These are phyloP conservation scores for Cydonia oblonga DNA, from an alignment of 331 rosid genomes.

Conservation along the genomic window DNA sequence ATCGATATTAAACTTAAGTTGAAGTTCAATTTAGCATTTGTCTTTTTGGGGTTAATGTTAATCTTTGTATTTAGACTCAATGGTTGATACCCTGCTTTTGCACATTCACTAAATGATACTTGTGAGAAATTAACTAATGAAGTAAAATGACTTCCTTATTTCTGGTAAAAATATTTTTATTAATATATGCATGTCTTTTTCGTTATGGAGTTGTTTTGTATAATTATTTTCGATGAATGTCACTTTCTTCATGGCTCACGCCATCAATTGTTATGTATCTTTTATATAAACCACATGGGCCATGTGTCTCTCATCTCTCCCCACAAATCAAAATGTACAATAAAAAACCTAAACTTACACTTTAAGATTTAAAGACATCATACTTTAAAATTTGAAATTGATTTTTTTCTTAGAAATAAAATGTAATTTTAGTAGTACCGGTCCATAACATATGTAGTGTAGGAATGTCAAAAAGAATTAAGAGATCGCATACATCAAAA, in stretches of 20 bases:
- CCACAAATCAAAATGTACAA: not conserved
- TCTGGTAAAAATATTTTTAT: not conserved
- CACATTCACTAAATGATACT: not conserved
- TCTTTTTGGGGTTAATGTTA: not conserved
- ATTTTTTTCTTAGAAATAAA: not conserved
- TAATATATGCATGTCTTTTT: not conserved
- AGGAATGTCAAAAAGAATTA: too few relatives aligned
- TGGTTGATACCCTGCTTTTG: not conserved
- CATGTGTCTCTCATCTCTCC: not conserved
- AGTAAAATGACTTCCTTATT: not conserved
- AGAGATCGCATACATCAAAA: too few relatives aligned
- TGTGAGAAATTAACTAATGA: not conserved
- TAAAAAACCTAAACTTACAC: not conserved
- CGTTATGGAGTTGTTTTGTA: not conserved
- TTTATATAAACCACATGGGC: not conserved
- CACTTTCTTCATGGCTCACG: constrained; percentile 5
- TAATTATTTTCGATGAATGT: not conserved
- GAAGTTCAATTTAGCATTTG: not conserved
- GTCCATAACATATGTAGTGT: too few relatives aligned
- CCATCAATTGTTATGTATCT: not conserved
- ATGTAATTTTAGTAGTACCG: too few relatives aligned
- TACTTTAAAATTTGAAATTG: not conserved
- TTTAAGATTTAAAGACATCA: not conserved
- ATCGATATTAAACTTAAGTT: not conserved
- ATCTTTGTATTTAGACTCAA: not conserved